Evolutionary conservation across 768 basidiomycete species (phyloP), one percentile per base, ranked within the genome.

Genomic region (Psilocybe sp.): DNA sequence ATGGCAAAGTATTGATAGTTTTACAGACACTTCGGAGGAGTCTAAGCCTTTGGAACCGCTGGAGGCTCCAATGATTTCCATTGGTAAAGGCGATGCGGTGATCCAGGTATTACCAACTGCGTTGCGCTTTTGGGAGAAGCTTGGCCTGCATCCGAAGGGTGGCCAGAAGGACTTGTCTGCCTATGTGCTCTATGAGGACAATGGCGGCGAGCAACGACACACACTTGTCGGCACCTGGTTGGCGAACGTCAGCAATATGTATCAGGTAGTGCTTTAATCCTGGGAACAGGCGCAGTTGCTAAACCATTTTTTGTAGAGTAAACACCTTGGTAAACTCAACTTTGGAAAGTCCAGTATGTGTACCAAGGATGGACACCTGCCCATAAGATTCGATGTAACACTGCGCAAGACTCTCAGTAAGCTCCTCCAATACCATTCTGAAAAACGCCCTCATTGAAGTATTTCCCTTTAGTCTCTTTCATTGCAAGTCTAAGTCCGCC

Each of bases 121-220:
- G 0, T 61, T 93, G 18, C 76, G 84, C 2, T 93, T 92, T 64
- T 93, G 92, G 91, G 85, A 89, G 57, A 93, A 91, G 63, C 74
- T 92, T 11, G 89, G 88, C 0, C 62, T 94, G 39, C 73, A 75
- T 13, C 92, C 92, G 0, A 75, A 78, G 41, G 77, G 77, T 33
- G 92, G 92, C 6, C 71, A 69, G 50, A 92, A 93, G 67, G 75
- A 92, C 56, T 73, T 88, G 4, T 76, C 73, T 1, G 80, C 79
- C 1, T 89, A 84, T 63, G 80, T 84, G 1, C 68, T 92, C 41
- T 86, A 81, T 47, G 88, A 92, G 57, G 80, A 82, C 16, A 73
- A 74, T 9, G 75, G 73, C 13, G 76, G 74, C 1, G 71, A 73
- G 16, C 74, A 75, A n/a, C 72, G 71, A 40, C 72, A 71, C 28